Conservation (phyloP, 345 rosid species). For the Eucalyptus regnans region DNA sequence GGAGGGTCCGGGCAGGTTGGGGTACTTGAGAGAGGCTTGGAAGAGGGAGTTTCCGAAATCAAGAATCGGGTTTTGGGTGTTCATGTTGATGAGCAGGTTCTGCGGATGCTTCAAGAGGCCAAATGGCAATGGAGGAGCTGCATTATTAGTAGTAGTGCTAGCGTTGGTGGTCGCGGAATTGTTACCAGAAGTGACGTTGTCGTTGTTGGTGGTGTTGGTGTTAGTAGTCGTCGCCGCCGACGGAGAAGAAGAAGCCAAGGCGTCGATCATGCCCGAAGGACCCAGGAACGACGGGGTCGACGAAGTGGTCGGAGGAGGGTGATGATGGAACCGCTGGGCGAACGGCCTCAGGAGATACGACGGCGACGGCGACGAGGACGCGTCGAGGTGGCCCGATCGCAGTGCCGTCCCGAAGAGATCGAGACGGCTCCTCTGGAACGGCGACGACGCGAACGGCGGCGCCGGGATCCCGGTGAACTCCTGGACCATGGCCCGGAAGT, state of each 20-base stretch:
- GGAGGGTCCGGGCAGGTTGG: conserved; percentile 13
- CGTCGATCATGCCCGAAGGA: conserved; percentile 13
- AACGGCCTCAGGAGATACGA: conserved; percentile 20
- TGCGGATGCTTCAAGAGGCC: conserved; percentile 11
- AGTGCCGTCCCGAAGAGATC: conserved; percentile 52
- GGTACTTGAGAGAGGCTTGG: conserved; percentile 29
- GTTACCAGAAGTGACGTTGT: background rate
- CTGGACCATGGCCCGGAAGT: conserved; percentile 97
- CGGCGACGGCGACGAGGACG: conserved; percentile 14
- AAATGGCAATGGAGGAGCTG: background rate
- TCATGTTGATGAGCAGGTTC: conserved; percentile 16
- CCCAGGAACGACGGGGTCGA: background rate
- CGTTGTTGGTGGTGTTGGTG: background rate
- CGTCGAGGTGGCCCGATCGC: conserved; percentile 18
- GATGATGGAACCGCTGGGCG: conserved; percentile 19
- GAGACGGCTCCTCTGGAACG: conserved; percentile 49
- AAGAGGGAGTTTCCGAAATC: conserved; percentile 50
- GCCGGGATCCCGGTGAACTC: conserved; percentile 96
- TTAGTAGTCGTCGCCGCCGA: background rate
- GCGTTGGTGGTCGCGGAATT: background rate
- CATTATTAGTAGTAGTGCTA: background rate
- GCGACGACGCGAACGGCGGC: conserved; percentile 62
- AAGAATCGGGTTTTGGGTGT: conserved; percentile 42
- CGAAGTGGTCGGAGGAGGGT: conserved; percentile 17
- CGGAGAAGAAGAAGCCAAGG: conserved; percentile 9